Conservation (phyloP, 1,284 basidiomycete species). For the Ceratobasidium papillatum region DNA sequence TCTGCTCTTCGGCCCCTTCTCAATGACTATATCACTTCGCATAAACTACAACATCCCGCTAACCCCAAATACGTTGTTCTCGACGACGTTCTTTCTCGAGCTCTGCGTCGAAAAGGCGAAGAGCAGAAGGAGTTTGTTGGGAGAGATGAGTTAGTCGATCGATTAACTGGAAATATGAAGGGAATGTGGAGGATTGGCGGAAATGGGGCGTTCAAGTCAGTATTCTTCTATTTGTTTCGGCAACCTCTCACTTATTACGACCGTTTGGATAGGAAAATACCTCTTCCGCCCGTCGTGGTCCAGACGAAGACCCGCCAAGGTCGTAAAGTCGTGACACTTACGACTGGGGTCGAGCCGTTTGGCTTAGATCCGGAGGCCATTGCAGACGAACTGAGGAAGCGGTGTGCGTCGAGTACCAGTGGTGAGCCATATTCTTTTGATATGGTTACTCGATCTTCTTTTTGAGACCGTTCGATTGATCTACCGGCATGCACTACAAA, state of each 20-base stretch:
- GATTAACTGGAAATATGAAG: constrained; percentile 54
- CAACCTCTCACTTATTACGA: constrained; percentile 30
- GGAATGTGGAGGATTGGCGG: constrained; percentile 73
- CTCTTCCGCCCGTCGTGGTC: constrained; percentile 72
- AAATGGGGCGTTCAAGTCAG: constrained; percentile 69
- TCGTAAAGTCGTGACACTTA: constrained; percentile 76
- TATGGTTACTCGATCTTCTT: background rate
- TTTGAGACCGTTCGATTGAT: background rate
- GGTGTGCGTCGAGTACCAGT: constrained; percentile 80
- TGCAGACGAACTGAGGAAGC: constrained; percentile 78
- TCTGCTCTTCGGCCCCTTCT: constrained; percentile 65
- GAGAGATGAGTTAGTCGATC: constrained; percentile 71
- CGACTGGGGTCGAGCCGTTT: constrained; percentile 82
- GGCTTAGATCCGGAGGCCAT: constrained; percentile 71
- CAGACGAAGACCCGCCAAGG: constrained; percentile 77
- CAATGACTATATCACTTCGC: constrained; percentile 67
- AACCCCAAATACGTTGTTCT: constrained; percentile 77
- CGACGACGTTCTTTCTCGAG: constrained; percentile 55
- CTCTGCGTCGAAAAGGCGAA: constrained; percentile 48
- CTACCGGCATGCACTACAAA: background rate
- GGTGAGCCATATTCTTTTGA: constrained; percentile 55
- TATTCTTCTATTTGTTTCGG: constrained; percentile 22
- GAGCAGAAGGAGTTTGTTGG: constrained; percentile 64
- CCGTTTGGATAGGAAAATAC: constrained; percentile 69
- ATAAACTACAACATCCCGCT: constrained; percentile 69